Evolutionary conservation across 805 yeast genomes (phyloP).

Genomic region (Metschnikowia chrysomelidarum): DNA sequence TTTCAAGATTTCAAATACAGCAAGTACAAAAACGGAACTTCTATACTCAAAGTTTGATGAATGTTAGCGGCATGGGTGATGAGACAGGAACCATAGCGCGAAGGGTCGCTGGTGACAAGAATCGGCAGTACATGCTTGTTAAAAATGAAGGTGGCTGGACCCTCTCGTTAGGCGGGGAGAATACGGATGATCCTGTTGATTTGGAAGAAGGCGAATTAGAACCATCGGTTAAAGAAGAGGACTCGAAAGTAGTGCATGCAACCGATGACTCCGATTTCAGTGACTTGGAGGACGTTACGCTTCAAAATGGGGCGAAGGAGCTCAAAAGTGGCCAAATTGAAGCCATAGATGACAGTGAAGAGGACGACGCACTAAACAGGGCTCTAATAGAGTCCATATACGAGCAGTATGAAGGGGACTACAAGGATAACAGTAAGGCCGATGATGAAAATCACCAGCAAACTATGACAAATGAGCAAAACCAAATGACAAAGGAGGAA

Average conservation of each 20-base stretch:
- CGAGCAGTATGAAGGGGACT: constrained; percentile 24
- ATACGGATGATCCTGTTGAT: constrained; percentile 47
- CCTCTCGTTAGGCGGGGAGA: constrained; percentile 49
- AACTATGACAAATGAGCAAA: constrained; percentile 22
- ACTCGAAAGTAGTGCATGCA: constrained; percentile 1
- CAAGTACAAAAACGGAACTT: constrained; percentile 91
- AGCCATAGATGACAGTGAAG: neutral
- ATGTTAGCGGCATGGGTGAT: constrained; percentile 74
- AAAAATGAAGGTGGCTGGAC: constrained; percentile 85
- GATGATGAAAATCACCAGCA: constrained; percentile 2
- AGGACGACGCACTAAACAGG: constrained; percentile 28
- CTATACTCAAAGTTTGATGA: constrained; percentile 84
- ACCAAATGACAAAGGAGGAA: constrained; percentile 44
- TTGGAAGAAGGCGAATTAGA: constrained; percentile 35
- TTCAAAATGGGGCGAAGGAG: constrained; percentile 7
- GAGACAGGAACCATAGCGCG: constrained; percentile 44
- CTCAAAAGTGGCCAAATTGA: neutral
- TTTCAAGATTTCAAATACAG: constrained; percentile 87
- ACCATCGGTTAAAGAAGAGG: neutral
- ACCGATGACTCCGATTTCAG: constrained; percentile 19
- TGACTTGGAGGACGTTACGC: constrained; percentile 25
- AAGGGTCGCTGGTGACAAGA: constrained; percentile 82
- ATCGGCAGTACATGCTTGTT: constrained; percentile 69
- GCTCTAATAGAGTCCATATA: constrained; percentile 40
- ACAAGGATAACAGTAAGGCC: constrained; percentile 2